Base-by-base conservation (phyloP, 2,329 filamentous ascomycete genomes). In the Ophiobolus disseminans region DNA sequence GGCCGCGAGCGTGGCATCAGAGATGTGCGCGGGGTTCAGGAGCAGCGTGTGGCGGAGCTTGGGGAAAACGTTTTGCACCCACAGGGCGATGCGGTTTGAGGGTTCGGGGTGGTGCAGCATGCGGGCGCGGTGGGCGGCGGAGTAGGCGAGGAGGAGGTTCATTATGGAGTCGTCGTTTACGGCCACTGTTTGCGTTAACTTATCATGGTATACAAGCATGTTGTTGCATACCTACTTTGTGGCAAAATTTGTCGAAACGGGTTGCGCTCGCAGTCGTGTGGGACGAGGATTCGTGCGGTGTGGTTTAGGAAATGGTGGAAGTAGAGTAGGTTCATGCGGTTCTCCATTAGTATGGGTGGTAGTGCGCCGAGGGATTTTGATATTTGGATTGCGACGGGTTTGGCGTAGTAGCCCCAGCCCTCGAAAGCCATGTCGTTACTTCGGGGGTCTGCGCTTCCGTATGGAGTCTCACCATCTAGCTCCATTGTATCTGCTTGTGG, bases 321-420 rank as follows among this genome's bases (percentile, higher is more conserved):
- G 62, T 87, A 87, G 58, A 94, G 79, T 53, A 94, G 72, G 63
- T 94, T 93, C 83, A 93, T 93, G 1, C 85, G 87, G 60, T 90
- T 92, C 28, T 87, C 82, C 34, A 82, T 73, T 22, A 91, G 75
- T 8, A 82, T 74, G 3, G 75, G 62, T 4, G 85, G 85, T 17
- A 87, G 67, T 2, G 79, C 80, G 47, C 80, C 83, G 23, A 87
- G 68, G 41, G 78, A 78, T 52, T 81, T 80, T 2, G 82, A 79
- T 19, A 86, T 84, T 49, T 80, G 81, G 54, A 92, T 86, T 1
- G 82, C 76, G 0, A 91, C 86, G 0, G 87, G 86, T 26, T 82
- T 82, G 10, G 81, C 80, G 71, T 92, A 92, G 63, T 92, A 92
- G 2, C 84, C 85, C 10, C 81, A 82, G 25, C 78, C 79, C 31